Evolutionary conservation across 768 basidiomycete genomes (phyloP), one percentile per base, ranked within the genome.

Genomic region (Suillus tomentosus): DNA sequence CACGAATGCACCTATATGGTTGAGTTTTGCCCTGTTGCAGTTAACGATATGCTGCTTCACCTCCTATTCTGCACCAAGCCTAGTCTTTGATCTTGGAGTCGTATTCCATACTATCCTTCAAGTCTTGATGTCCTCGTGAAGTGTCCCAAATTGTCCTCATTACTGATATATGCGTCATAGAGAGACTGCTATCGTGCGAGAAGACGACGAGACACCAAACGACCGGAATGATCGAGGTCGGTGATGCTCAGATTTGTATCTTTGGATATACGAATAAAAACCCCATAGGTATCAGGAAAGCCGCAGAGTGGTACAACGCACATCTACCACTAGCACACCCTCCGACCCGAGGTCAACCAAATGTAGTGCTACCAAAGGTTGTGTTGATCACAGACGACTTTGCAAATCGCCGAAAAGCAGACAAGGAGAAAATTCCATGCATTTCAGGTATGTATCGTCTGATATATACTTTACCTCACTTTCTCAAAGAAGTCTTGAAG

Each of bases 171-270:
- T 14, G 22, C 8, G 24, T 67, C 24, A 5, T 66, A 94, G 93
- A 50, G 89, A 93, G 74, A 95, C 94, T 0, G 91, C 91, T 0
- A 84, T 94, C 11, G 80, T 91, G 50, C 80, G 91, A 17, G 87
- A 90, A 66, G 87, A 90, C 62, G 87, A 82, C 5, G 94, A 96
- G 76, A 87, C 87, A 0, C 93, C 95, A 0, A 99, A 99, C 69
- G 97, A 99, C 73, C 83, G 92, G 34, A 99, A 99, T 72, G 97
- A 99, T 73, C 80, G 97, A 85, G 91, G 95, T 93, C 64, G 42
- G 77, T 72, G 22, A 6, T 55, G 13, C 55, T 5, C 10, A 6
- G 42, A 39, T 60, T 15, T 34, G 24, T 8, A 31, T 56, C 19
- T 53, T 63, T 14, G 65, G 40, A 22, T 45, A 22, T 65, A 40